phyloP scores from a whole-genome alignment of 139 green algal genomes.

The Micromonas pusilla region DNA sequence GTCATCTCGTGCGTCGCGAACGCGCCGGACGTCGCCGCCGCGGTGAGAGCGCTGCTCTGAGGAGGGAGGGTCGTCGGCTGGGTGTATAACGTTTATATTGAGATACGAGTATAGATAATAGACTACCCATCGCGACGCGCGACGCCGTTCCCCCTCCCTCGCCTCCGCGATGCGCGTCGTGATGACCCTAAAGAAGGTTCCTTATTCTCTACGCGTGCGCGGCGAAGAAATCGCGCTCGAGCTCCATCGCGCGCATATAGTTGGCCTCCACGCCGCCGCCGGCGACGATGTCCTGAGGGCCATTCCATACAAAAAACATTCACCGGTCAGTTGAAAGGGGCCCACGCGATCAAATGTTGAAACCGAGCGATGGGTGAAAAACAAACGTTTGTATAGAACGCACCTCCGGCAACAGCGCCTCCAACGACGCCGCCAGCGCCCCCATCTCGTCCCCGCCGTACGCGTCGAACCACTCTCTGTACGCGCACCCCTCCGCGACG shows the following conservation, averaged over 20 bases:
- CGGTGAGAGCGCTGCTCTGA: not conserved
- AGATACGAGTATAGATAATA: not conserved
- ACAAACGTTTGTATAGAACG: too few species aligned
- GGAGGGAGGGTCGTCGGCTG: not conserved
- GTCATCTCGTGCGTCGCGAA: conserved; percentile 8
- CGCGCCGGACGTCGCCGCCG: not conserved
- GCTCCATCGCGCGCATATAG: not conserved
- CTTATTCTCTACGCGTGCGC: not conserved
- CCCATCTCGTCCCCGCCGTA: not conserved
- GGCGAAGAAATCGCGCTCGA: conserved; percentile 12
- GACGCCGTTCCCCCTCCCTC: too few species aligned
- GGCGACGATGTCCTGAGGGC: not conserved
- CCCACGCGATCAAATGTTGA: too few species aligned
- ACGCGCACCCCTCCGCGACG: not conserved
- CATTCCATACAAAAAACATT: too few species aligned
- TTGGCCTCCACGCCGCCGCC: not conserved
- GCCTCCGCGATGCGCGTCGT: too few species aligned
- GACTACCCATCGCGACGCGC: too few species aligned
- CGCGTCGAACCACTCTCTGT: conserved; percentile 5
- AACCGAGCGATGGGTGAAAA: too few species aligned
- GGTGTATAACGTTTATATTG: not conserved
- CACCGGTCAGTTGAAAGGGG: too few species aligned
- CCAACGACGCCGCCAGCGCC: not conserved
- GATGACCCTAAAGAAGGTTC: not conserved
- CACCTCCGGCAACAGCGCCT: too few species aligned